These are phyloP conservation scores for Podila verticillata DNA, from an alignment of 192 early-diverging fungal genomes.

Conservation along the genomic window DNA sequence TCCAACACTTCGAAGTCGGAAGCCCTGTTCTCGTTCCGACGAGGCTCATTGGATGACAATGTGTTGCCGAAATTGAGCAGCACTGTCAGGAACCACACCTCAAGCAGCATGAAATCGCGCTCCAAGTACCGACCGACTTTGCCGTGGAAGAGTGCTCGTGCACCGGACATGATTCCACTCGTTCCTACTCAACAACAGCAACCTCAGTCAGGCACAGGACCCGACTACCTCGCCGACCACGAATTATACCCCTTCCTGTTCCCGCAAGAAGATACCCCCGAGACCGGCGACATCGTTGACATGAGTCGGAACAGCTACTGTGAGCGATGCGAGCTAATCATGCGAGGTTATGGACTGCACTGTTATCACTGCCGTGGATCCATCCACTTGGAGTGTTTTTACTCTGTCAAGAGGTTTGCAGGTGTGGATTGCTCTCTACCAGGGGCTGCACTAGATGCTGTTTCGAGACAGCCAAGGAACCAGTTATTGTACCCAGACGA, in stretches of 20 bases:
- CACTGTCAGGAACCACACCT: background rate
- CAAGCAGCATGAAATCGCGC: slow-evolving; percentile 8
- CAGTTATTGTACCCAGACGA: slow-evolving; percentile 30
- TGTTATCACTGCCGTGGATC: slow-evolving; percentile 63
- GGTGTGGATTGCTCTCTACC: slow-evolving; percentile 26
- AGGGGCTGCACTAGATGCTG: slow-evolving; percentile 17
- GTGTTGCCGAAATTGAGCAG: background rate
- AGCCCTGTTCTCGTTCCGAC: slow-evolving; percentile 16
- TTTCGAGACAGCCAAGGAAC: slow-evolving; percentile 14
- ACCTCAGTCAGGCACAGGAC: background rate
- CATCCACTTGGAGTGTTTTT: slow-evolving; percentile 63
- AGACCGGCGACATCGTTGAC: background rate
- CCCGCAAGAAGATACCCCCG: background rate
- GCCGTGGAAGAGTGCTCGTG: slow-evolving; percentile 7
- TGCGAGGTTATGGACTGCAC: slow-evolving; percentile 59
- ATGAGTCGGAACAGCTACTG: background rate
- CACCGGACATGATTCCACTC: background rate
- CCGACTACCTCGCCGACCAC: slow-evolving; percentile 35
- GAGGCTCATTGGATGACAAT: slow-evolving; percentile 19
- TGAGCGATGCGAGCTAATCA: slow-evolving; percentile 31
- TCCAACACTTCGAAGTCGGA: slow-evolving; percentile 20
- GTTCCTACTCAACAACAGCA: background rate
- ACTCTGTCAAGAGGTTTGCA: slow-evolving; percentile 35
- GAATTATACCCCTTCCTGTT: slow-evolving; percentile 48
- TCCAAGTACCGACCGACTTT: slow-evolving; percentile 16